Evolutionary conservation across 805 yeast species (phyloP), one percentile per base, ranked within the genome.

Genomic region (Cyberlindnera mycetangii): DNA sequence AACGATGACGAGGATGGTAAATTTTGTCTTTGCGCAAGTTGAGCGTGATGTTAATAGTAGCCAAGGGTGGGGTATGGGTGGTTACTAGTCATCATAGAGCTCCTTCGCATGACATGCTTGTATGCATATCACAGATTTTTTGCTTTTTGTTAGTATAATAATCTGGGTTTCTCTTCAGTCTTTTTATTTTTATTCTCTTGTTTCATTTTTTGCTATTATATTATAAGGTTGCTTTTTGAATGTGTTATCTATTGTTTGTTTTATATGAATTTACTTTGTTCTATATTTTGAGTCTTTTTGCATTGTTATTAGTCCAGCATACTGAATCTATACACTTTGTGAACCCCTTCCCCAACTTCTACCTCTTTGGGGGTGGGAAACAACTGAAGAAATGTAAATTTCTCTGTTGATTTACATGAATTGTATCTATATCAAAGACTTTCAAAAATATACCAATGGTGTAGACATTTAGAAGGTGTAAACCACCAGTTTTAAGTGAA

Each of bases 1-100:
- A 4, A 14, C 16, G 4, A 39, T 51, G 18, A 27, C 47, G 6
- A 55, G 48, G 36, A 33, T 56, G 39, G 41, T 58, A 4, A 55
- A 55, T 37, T 35, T 54, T 8, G 41, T 54, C 1, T 55, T 58
- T 33, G 37, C 36, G 7, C 56, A 56, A 21, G 22, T 55, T 28
- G 62, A 56, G 18, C 45, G 57, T 32, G 61, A 57, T 32, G 24
- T 49, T 22, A 16, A 24, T 24, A 20, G 18, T 31, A 32, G 19
- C 7, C 38, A 35, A 10, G 35, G 12, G 12, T 14, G 24, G 15
- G 38, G 30, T 15, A 40, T 40, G 38, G 18, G 39, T 40, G 44
- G 39, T 7, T 32, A 33, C 20, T 34, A 16, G 21, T 16, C 7
- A 30, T 5, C 5, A 15, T n/a, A n/a, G n/a, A n/a, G n/a, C n/a